A percentile compares a stretch with the other conserved stretches of the same genome.
Conservation (phyloP, 2,329 filamentous ascomycete species). For the Septoria linicola region DNA sequence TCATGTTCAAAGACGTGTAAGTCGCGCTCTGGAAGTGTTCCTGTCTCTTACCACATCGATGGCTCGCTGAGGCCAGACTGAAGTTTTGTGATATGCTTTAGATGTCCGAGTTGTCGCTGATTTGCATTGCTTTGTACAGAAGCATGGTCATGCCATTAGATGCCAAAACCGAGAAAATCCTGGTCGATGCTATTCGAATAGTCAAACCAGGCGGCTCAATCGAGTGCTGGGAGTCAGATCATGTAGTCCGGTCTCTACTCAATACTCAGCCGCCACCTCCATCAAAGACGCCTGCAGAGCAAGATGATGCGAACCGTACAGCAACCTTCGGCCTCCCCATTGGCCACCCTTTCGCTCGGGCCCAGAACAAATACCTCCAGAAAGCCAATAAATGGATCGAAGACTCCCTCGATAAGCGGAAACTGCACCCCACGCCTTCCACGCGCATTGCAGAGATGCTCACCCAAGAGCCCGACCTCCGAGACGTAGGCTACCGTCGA, state of each 20-base stretch:
- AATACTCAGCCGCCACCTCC: conserved; percentile 68
- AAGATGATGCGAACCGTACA: conserved; percentile 63
- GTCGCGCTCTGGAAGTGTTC: too few relatives aligned
- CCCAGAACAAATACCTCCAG: conserved; percentile 76
- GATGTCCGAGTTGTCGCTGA: too few relatives aligned
- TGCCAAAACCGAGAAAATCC: conserved; percentile 53
- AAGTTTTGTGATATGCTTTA: too few relatives aligned
- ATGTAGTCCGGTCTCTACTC: conserved; percentile 76
- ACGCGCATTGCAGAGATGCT: conserved; percentile 73
- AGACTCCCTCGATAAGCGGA: conserved; percentile 69
- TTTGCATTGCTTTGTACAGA: too few relatives aligned
- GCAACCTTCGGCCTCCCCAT: conserved; percentile 80
- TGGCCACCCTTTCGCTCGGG: conserved; percentile 76
- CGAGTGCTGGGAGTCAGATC: conserved; percentile 88
- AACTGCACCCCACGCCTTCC: conserved; percentile 73
- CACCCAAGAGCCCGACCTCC: conserved; percentile 76
- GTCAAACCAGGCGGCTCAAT: conserved; percentile 74
- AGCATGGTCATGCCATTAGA: conserved; percentile 64
- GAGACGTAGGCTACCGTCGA: conserved; percentile 68
- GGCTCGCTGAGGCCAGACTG: too few relatives aligned
- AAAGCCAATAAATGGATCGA: conserved; percentile 83
- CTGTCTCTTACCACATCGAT: too few relatives aligned
- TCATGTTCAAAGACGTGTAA: conserved; percentile 79
- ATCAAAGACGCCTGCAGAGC: conserved; percentile 60
- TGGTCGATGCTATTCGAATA: conserved; percentile 74